Base-by-base conservation (phyloP, 179 eudicot species). In the Gypsophila paniculata region DNA sequence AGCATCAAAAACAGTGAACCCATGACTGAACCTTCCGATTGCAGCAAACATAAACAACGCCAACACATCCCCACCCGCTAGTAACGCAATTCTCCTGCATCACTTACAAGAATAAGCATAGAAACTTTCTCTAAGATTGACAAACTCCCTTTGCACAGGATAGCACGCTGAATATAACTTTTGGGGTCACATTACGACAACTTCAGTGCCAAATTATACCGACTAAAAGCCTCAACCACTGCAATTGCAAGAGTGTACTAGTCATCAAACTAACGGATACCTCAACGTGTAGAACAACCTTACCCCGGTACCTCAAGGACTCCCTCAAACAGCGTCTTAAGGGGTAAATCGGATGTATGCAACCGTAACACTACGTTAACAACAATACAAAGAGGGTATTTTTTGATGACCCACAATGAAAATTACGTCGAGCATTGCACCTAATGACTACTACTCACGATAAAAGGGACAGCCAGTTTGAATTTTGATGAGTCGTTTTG, bases 11-110 rank as follows among this genome's bases (percentile, higher is more conserved):
- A 88, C 96, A 18, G 90, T 73, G 62, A 94, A 90, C 0, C 99
- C 99, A 76, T 94, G 99, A 71, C 90, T 91, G 75, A 90, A 90
- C 81, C 97, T 90, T 70, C 97, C 99, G 48, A 94, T 87, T 29
- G 96, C 90, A 62, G 97, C 77, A 72, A 94, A 91, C 69, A 90
- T 34, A 74, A 94, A 77, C 78, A 94, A 76, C 14, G 87, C 91
- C 82, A 89, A 74, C 46, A 94, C 97, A 83, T 94, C 99, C 42
- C 99, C 99, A 60, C 96, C 99, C 6, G 94, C 88, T 76, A 89
- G 85, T 26, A 91, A 73, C 23, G 86, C 91, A 79, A 91, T 82
- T 21, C 81, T 85, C 75, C 97, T 91, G 78, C 70, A 83, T 69
- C 9, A 42, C 34, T 32, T 51, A 78, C 70, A 61, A 65, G 1